Percentiles rank a stretch among this genome's conserved stretches.
Evolutionary conservation across 805 yeast genomes (phyloP).

Genomic region (Isabelozyma gotoi): DNA sequence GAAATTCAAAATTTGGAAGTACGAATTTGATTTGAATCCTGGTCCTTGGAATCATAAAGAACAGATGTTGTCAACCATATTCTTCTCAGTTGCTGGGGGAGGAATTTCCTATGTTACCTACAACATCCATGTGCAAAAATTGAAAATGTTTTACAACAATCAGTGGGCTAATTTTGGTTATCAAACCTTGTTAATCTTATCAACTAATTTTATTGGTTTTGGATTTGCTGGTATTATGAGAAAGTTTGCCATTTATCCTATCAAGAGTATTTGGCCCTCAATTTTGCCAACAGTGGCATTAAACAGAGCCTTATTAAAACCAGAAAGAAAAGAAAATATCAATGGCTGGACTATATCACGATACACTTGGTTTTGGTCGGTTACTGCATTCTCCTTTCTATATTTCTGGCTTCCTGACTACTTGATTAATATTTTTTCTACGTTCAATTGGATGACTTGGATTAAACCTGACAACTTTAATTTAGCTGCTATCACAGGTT

Average conservation of each 20-base stretch:
- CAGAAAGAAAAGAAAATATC: slow-evolving; percentile 24
- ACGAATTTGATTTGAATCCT: slow-evolving; percentile 3
- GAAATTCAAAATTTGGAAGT: slow-evolving; percentile 18
- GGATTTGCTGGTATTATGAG: slow-evolving; percentile 31
- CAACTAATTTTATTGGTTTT: slow-evolving; percentile 27
- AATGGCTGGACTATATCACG: slow-evolving; percentile 32
- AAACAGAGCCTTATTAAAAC: slow-evolving; percentile 22
- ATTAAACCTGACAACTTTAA: slow-evolving; percentile 50
- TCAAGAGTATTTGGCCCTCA: slow-evolving; percentile 53
- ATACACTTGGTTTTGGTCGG: slow-evolving; percentile 16
- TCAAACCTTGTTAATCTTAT: slow-evolving; percentile 19
- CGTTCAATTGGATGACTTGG: slow-evolving; percentile 60
- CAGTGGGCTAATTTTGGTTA: slow-evolving; percentile 22
- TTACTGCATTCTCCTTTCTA: slow-evolving; percentile 24
- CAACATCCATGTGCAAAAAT: slow-evolving; percentile 21
- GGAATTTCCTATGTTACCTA: slow-evolving; percentile 12
- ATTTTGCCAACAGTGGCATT: slow-evolving; percentile 28
- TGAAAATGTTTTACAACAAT: slow-evolving; percentile 26
- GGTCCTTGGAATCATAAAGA: slow-evolving; percentile 52
- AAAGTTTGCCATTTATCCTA: slow-evolving; percentile 47
- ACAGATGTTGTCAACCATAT: slow-evolving; percentile 60
- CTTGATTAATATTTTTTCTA: slow-evolving; percentile 39
- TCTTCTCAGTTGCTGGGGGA: slow-evolving; percentile 16
- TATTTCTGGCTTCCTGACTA: slow-evolving; percentile 49
- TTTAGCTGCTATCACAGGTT: slow-evolving; percentile 51